Percentiles rank a stretch among this genome's conserved stretches.
These are phyloP conservation scores for Metarhizium humberi DNA, from an alignment of 2,329 filamentous ascomycete genomes.

Conservation along the genomic window DNA sequence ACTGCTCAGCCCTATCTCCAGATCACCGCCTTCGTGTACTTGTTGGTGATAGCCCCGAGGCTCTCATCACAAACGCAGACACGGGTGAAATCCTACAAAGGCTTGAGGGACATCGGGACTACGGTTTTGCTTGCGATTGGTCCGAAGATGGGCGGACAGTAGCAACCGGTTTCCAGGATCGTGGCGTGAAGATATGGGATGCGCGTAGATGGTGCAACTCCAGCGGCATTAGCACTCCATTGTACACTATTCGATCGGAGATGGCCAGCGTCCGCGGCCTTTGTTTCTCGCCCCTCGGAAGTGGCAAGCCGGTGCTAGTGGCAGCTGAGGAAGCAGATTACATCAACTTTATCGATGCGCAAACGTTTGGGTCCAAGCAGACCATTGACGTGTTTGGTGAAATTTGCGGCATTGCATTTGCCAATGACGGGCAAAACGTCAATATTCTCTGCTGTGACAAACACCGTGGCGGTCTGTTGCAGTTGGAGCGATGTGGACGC, in stretches of 20 bases:
- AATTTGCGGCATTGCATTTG: conserved; percentile 58
- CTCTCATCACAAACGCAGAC: conserved; percentile 61
- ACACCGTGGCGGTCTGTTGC: conserved; percentile 56
- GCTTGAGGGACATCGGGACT: conserved; percentile 58
- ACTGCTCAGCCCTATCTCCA: conserved; percentile 64
- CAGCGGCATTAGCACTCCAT: conserved; percentile 34
- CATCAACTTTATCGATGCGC: conserved; percentile 60
- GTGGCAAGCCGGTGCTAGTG: conserved; percentile 56
- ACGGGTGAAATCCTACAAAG: conserved; percentile 47
- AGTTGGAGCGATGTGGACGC: conserved; percentile 41
- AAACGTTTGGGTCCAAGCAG: conserved; percentile 56
- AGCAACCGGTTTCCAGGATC: conserved; percentile 71
- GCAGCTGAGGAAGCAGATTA: conserved; percentile 70
- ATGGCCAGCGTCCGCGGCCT: conserved; percentile 62
- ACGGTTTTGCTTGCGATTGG: conserved; percentile 72
- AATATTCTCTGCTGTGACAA: conserved; percentile 58
- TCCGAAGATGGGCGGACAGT: conserved; percentile 67
- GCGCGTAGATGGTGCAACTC: conserved; percentile 57
- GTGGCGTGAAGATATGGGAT: conserved; percentile 65
- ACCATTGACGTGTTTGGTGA: conserved; percentile 67
- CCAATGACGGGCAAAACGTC: conserved; percentile 59
- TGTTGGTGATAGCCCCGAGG: conserved; percentile 59
- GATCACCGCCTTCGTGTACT: conserved; percentile 62
- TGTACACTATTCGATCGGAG: conserved; percentile 50
- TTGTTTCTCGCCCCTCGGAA: conserved; percentile 62